phyloP scores from a whole-genome alignment of 768 basidiomycete genomes.

The Cystofilobasidium ferigula region DNA sequence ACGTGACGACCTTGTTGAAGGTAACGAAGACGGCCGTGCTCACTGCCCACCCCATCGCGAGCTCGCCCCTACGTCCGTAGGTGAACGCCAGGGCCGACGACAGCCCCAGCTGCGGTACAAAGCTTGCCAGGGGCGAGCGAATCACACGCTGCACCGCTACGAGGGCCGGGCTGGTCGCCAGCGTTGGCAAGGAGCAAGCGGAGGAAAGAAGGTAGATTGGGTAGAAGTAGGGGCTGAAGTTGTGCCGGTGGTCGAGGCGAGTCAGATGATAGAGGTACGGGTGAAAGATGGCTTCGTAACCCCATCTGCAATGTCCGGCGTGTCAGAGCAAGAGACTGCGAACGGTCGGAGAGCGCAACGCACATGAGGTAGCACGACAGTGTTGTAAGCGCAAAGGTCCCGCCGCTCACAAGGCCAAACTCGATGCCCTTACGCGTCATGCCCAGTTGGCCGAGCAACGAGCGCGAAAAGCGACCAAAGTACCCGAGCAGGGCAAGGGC shows the following conservation, averaged over 20 bases:
- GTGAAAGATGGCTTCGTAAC: conserved; percentile 78
- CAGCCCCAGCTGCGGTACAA: conserved; percentile 69
- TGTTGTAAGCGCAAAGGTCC: conserved; percentile 49
- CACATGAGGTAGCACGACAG: conserved; percentile 63
- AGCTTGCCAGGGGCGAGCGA: conserved; percentile 62
- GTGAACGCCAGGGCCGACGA: conserved; percentile 62
- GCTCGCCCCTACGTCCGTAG: conserved; percentile 52
- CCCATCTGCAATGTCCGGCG: conserved; percentile 70
- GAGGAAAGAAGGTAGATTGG: conserved; percentile 81
- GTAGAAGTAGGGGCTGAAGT: conserved; percentile 97
- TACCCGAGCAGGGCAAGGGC: conserved; percentile 60
- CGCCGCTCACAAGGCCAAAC: conserved; percentile 60
- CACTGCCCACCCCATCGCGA: conserved; percentile 78
- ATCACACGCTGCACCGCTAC: background rate
- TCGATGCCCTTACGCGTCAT: conserved; percentile 42
- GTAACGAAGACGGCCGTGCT: conserved; percentile 85
- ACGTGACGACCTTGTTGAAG: conserved; percentile 98
- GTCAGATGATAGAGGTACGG: conserved; percentile 86
- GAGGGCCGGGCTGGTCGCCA: conserved; percentile 6
- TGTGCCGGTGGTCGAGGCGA: conserved; percentile 90
- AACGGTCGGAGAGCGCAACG: conserved; percentile 37
- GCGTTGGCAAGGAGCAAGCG: conserved; percentile 23
- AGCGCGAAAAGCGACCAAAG: conserved; percentile 29
- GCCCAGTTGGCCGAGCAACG: conserved; percentile 39
- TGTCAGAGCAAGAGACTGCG: too few relatives aligned